Evolutionary conservation across 345 rosid species (phyloP).

Genomic region (Trapa bicornis): DNA sequence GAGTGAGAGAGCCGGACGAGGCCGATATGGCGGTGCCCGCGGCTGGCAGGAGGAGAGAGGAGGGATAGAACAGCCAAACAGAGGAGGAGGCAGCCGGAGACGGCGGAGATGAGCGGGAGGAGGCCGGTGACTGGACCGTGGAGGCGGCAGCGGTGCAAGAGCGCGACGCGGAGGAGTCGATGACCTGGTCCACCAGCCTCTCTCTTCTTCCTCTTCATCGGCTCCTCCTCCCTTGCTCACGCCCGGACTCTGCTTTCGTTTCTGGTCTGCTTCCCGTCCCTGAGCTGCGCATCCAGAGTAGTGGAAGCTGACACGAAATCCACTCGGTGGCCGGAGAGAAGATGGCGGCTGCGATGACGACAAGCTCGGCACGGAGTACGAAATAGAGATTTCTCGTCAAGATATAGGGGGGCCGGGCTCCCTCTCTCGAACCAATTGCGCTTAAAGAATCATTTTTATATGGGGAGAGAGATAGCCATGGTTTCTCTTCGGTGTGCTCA

Average conservation of each 20-base stretch:
- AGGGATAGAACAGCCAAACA: slow-evolving; percentile 35
- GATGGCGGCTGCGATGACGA: not conserved
- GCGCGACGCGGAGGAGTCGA: slow-evolving; percentile 16
- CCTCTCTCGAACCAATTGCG: slow-evolving; percentile 8
- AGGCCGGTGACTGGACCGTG: slow-evolving; percentile 24
- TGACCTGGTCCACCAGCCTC: slow-evolving; percentile 3
- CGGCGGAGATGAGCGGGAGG: slow-evolving; percentile 44
- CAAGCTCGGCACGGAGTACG: not conserved
- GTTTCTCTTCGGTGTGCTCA: slow-evolving; percentile 1
- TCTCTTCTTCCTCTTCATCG: slow-evolving; percentile 7
- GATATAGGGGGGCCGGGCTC: not conserved
- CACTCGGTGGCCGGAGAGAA: not conserved
- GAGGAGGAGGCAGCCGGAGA: slow-evolving; percentile 50
- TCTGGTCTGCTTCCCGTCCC: not conserved
- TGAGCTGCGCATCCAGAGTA: not conserved
- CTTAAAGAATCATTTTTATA: not conserved
- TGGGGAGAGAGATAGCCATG: not conserved
- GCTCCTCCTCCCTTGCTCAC: not conserved
- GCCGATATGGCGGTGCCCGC: slow-evolving; percentile 15
- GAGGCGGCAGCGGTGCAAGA: slow-evolving; percentile 39
- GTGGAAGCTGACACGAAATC: not conserved
- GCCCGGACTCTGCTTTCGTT: not conserved
- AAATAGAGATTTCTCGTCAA: not conserved
- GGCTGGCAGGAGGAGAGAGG: slow-evolving; percentile 27
- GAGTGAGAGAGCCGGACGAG: slow-evolving; percentile 8